Percentiles rank a stretch among this genome's conserved stretches.
These are phyloP conservation scores for Candida pseudocylindracea DNA, from an alignment of 1,139 yeast species.

Conservation along the genomic window DNA sequence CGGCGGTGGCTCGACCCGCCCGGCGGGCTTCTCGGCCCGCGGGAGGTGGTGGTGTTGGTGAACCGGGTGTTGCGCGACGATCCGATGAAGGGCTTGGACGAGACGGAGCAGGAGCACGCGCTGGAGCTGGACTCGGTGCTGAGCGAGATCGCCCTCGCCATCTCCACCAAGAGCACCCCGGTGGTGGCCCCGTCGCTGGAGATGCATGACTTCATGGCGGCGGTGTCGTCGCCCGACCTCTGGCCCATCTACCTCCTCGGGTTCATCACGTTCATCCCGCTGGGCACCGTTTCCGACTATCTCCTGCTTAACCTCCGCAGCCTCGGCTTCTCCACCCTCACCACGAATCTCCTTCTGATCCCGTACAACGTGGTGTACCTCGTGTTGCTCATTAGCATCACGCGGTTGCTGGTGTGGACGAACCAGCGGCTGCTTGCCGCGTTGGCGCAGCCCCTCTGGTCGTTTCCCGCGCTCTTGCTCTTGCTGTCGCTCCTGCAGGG, in stretches of 20 bases:
- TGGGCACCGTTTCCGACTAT: conserved; percentile 7
- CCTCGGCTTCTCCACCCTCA: conserved; percentile 32
- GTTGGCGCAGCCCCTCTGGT: conserved; percentile 20
- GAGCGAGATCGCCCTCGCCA: no score
- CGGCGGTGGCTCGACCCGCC: conserved; percentile 7
- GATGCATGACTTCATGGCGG: conserved; percentile 17
- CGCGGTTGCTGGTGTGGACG: neutral
- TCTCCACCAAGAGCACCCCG: no score
- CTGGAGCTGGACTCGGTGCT: no score
- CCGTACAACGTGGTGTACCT: conserved; percentile 10
- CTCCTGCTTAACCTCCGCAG: conserved; percentile 25
- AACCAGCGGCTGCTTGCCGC: conserved; percentile 5
- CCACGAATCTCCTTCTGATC: conserved; percentile 30
- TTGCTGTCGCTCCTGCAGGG: conserved; percentile 10
- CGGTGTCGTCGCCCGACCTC: no score
- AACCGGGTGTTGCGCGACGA: conserved; percentile 1
- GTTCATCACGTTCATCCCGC: no score
- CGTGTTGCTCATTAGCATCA: neutral
- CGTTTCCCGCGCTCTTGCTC: conserved; percentile 6
- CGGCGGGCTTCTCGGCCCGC: neutral
- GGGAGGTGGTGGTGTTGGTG: neutral
- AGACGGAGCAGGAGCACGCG: no score
- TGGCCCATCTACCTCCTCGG: no score
- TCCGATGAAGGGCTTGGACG: neutral
- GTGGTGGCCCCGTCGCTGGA: neutral